phyloP scores from a whole-genome alignment of 331 rosid genomes.

The Erythrophleum ivorense region DNA sequence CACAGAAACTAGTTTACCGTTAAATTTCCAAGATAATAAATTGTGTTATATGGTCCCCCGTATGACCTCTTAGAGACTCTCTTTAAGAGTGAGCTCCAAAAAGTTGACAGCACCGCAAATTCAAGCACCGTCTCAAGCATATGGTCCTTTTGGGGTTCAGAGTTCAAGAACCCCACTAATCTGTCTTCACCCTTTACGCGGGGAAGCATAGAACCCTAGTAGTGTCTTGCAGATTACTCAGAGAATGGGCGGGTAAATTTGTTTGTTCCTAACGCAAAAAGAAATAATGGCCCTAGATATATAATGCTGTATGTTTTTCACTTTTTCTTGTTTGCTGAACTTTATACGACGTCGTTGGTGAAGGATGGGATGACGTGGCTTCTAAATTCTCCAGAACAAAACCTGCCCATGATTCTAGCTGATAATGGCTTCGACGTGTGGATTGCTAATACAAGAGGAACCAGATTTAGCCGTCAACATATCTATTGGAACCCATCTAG shows the following conservation, averaged over 20 bases:
- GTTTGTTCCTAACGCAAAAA: background rate
- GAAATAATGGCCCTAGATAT: background rate
- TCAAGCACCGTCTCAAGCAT: constrained; percentile 13
- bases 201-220: background rate
- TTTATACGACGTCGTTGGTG: constrained; percentile 1
- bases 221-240: background rate
- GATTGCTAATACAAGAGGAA: constrained; percentile 89
- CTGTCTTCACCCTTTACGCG: constrained; percentile 3
- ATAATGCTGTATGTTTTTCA: background rate
- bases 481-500: constrained; percentile 51
- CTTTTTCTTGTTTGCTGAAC: background rate
- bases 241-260: constrained; percentile 31
- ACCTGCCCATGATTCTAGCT: constrained; percentile 80
- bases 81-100: background rate
- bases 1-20: background rate
- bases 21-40: constrained; percentile 20
- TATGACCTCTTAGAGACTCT: too few relatives aligned
- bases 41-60: background rate
- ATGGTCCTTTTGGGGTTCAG: background rate
- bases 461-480: constrained; percentile 75
- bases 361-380: constrained; percentile 90
- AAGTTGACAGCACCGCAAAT: constrained; percentile 24
- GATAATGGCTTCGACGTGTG: constrained; percentile 86
- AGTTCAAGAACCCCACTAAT: background rate
- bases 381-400: constrained; percentile 68